Evolutionary conservation across 2,329 filamentous ascomycete genomes (phyloP), one percentile per base, ranked within the genome.

Genomic region (Pestalotiopsis sp.): DNA sequence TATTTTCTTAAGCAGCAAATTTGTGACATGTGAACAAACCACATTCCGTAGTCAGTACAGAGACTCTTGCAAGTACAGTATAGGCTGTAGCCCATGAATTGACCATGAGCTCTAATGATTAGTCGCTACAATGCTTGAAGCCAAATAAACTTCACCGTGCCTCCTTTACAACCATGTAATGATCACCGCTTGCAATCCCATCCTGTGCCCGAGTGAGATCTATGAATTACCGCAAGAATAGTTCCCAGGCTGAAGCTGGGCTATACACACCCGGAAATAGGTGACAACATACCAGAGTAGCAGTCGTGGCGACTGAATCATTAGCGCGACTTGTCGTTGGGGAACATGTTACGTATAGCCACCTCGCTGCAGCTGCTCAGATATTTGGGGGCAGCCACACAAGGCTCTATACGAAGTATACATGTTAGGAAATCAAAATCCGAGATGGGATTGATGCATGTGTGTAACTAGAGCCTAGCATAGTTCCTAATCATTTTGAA

Each of bases 261-360:
- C 27, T 59, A 59, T 59, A 36, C 13, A 36, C 23, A 13, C 12
- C 57, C 27, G 57, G 7, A 27, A 12, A 14, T 36, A 23, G 14
- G 49, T 13, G 20, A 2, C 57, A 59, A 12, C 57, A 17, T 17
- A 27, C 11, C 17, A 20, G 13, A 62, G 41, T 64, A 27, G 36
- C 25, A n/a, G 14, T 49, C 36, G 20, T 20, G 45, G n/a, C 27
- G 31, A 69, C 67, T 70, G 69, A 70, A 67, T 70, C 69, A 70
- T 70, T 70, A 69, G 69, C 64, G 59, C 31, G 31, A 14, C 13
- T 14, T 9, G 11, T 14, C 14, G n/a, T 9, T 52, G 45, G 14
- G 17, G 7, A 52, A 52, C 45, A 52, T 20, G 2, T n/a, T 9
- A 52, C 3, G 11, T 0, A 49, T 9, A 52, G 45, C n/a, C 3